Conservation (phyloP, 805 yeast species). For the Schwanniomyces occidentalis region DNA sequence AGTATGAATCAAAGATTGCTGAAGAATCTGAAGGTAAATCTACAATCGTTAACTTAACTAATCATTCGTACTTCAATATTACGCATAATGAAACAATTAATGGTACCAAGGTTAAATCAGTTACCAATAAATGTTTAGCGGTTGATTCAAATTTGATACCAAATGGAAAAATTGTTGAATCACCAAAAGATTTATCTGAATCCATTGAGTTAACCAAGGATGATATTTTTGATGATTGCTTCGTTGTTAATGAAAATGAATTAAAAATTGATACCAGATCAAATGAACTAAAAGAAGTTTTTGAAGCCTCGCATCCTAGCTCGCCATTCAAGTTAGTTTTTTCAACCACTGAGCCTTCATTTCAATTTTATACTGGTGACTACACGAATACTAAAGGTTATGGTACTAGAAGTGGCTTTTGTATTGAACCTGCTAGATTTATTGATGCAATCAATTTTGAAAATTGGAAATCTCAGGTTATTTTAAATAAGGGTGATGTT, state of each 20-base stretch:
- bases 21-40: slow-evolving; percentile 32
- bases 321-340: slow-evolving; percentile 44
- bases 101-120: slow-evolving; percentile 33
- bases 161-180: slow-evolving; percentile 44
- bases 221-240: slow-evolving; percentile 46
- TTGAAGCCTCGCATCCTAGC: slow-evolving; percentile 47
- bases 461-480: slow-evolving; percentile 51
- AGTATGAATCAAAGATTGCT: slow-evolving; percentile 44
- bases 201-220: slow-evolving; percentile 18
- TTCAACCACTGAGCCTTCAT: slow-evolving; percentile 62
- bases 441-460: slow-evolving; percentile 52
- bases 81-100: slow-evolving; percentile 28
- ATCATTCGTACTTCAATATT: slow-evolving; percentile 63
- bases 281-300: slow-evolving; percentile 31
- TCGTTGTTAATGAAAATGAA: slow-evolving; percentile 42
- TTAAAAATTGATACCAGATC: slow-evolving; percentile 49
- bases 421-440: slow-evolving; percentile 62
- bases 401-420: slow-evolving; percentile 52
- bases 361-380: slow-evolving; percentile 67
- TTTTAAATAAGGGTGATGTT: slow-evolving; percentile 45
- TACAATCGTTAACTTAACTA: slow-evolving; percentile 58
- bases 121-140: slow-evolving; percentile 41
- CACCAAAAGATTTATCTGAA: slow-evolving; percentile 20
- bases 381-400: slow-evolving; percentile 39
- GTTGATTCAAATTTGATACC: slow-evolving; percentile 41